A percentile compares a stretch with the other conserved stretches of the same genome.
These are phyloP conservation scores for Chrysochromulina tobinii DNA, from an alignment of 78 protist genomes.

Conservation along the genomic window DNA sequence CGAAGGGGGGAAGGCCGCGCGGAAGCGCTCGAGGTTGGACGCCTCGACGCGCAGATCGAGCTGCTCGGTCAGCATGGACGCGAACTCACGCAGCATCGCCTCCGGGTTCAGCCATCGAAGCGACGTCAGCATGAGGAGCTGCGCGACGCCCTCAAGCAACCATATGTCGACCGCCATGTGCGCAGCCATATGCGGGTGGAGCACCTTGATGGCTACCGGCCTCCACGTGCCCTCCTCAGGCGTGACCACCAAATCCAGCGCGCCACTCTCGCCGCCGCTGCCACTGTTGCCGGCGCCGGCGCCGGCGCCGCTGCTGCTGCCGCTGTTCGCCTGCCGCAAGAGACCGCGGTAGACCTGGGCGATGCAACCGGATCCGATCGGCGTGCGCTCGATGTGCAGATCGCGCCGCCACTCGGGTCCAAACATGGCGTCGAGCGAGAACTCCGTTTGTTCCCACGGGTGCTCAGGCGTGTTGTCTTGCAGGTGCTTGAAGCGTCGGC, in stretches of 20 bases:
- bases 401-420: not conserved
- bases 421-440: not conserved
- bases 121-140: no score
- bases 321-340: not conserved
- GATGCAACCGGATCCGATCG: conserved; percentile 46
- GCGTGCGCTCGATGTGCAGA: not conserved
- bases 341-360: conserved; percentile 48
- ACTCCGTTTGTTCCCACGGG: not conserved
- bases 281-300: not conserved
- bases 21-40: conserved; percentile 10
- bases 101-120: no score
- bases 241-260: not conserved
- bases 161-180: conserved; percentile 3
- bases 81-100: not conserved
- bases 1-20: not conserved
- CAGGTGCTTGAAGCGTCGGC: not conserved
- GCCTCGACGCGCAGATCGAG: conserved; percentile 50
- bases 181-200: conserved; percentile 33
- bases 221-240: no score
- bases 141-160: not conserved
- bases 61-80: conserved; percentile 5
- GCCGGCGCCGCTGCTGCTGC: not conserved
- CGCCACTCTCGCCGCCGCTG: not conserved
- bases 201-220: conserved; percentile 40
- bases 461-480: not conserved